phyloP scores from a whole-genome alignment of 129 eudicot species.

The Chrysanthemum lavandulifolium region DNA sequence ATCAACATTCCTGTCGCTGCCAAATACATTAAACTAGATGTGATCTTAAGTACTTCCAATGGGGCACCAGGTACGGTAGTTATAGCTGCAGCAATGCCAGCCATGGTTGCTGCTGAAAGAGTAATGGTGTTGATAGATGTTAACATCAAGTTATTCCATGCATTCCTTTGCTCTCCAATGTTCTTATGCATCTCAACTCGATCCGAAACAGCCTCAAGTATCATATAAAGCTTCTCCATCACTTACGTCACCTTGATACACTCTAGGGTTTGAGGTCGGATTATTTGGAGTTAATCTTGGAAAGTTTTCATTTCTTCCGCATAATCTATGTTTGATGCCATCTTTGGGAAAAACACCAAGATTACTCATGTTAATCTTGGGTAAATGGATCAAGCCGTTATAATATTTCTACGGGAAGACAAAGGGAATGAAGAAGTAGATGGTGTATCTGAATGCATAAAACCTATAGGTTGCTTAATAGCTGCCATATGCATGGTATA shows the following conservation, averaged over 20 bases:
- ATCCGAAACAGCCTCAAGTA: slow-evolving; percentile 52
- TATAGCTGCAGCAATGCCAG: slow-evolving; percentile 39
- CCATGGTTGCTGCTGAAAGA: slow-evolving; percentile 46
- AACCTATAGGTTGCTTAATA: background rate
- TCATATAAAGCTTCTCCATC: slow-evolving; percentile 43
- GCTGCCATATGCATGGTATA: too few relatives aligned
- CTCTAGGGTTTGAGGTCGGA: background rate
- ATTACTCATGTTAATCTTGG: slow-evolving; percentile 9
- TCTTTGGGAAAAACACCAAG: slow-evolving; percentile 11
- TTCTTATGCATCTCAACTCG: slow-evolving; percentile 73
- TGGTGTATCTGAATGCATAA: slow-evolving; percentile 17
- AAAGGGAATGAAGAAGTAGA: slow-evolving; percentile 20
- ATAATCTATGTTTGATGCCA: slow-evolving; percentile 22
- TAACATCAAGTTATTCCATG: slow-evolving; percentile 53
- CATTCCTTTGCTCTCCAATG: slow-evolving; percentile 51
- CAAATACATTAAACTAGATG: slow-evolving; percentile 45
- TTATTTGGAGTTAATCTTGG: background rate
- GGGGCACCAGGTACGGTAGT: slow-evolving; percentile 30
- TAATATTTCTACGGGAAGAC: slow-evolving; percentile 17
- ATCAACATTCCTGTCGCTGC: slow-evolving; percentile 49
- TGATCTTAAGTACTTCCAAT: slow-evolving; percentile 30
- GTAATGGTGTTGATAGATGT: slow-evolving; percentile 49
- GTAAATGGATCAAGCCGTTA: slow-evolving; percentile 28
- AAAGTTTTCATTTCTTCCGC: slow-evolving; percentile 28
- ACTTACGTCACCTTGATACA: background rate